Base-by-base conservation (phyloP, 73 alveolate genomes). In the Paramecium sonneborni region DNA sequence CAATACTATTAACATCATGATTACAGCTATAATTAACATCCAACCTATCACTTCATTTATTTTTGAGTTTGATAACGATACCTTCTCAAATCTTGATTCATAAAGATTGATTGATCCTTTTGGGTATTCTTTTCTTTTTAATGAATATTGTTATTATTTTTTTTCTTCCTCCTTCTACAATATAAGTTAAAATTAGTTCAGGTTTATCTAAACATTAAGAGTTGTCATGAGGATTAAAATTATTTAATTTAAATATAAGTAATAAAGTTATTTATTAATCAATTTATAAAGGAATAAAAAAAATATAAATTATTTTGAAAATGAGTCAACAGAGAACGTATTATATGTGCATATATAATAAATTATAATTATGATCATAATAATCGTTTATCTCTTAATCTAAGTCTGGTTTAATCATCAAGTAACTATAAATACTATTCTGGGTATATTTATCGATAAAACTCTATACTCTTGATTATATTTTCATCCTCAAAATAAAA, bases 11-110 rank as follows among this genome's bases (percentile, higher is more conserved):
- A 79, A 0, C 90, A 79, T 79, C 41, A 79, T 11, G 9, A 79
- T 30, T 0, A 79, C 90, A 43, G 76, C 44, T 24, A 79, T 79
- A 12, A 79, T 41, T 12, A 79, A 44, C 76, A 79, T 79, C 90
- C 90, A 79, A 1, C 90, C 90, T n/a, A 79, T 79, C 28, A 79
- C 90, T 43, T 79, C 90, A 23, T 79, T 79, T 11, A 79, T 79
- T 24, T 79, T 79, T 21, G n/a, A 7, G 55, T 79, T 79, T n/a
- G 90, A 79, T 30, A 79, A 79, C 6, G 46, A 37, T 20, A 79
- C n/a, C 18, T 41, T 79, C 62, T 79, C 90, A 79, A 79, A 79
- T 26, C 90, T 38, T 18, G 70, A 23, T 34, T 79, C 90, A 79
- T 79, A 79, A 10, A 43, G 30, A 79, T 79, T 79, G 10, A 79